Conservation (phyloP, 306 rosid genomes). For the Comarum palustre region DNA sequence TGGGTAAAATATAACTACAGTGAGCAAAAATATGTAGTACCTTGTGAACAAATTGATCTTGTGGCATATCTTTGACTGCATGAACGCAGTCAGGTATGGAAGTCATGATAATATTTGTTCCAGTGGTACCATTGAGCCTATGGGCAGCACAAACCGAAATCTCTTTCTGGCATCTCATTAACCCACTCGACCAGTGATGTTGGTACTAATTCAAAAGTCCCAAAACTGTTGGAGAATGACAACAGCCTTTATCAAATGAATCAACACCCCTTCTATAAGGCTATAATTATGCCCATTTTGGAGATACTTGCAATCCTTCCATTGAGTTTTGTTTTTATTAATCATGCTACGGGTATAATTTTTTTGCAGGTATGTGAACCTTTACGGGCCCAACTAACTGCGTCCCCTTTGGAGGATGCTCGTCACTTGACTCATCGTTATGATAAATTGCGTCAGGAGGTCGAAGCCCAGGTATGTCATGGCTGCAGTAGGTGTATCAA, state of each 20-base stretch:
- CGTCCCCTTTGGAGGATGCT: constrained; percentile 97
- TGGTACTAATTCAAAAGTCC: neutral
- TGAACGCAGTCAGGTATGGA: neutral
- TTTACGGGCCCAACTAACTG: constrained; percentile 73
- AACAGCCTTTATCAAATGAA: neutral
- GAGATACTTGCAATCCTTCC: constrained; percentile 27
- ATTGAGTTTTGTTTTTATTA: constrained; percentile 38
- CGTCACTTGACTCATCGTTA: constrained; percentile 82
- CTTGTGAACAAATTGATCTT: neutral
- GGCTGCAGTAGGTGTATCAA: constrained; percentile 30
- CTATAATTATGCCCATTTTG: constrained; percentile 11
- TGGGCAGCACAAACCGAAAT: neutral
- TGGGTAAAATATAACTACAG: neutral
- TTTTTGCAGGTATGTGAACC: constrained; percentile 76
- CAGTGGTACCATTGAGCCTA: neutral
- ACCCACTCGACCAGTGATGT: neutral
- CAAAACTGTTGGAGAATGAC: neutral
- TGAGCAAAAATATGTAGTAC: neutral
- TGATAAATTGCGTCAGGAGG: constrained; percentile 81
- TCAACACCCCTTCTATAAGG: neutral
- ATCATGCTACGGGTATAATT: constrained; percentile 43
- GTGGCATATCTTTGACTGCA: neutral
- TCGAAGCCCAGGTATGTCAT: constrained; percentile 71
- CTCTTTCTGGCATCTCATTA: neutral
- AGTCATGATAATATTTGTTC: neutral